Conservation (phyloP, 805 yeast genomes). For the Yarrowia divulgata region DNA sequence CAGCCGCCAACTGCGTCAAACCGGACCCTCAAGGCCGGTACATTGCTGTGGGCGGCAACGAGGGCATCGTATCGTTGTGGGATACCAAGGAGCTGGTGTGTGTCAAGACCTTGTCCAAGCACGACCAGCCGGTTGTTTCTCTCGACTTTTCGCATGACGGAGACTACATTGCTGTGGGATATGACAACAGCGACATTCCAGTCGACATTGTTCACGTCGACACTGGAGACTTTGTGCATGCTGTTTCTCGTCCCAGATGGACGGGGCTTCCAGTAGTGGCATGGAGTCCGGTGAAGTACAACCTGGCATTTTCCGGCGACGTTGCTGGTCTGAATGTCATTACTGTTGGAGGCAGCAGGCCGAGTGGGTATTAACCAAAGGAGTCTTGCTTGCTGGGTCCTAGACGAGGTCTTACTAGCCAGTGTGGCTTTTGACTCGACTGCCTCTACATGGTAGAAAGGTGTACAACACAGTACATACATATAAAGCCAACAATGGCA, state of each 20-base stretch:
- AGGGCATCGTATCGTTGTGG: slow-evolving; percentile 65
- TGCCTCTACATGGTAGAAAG: too few relatives aligned
- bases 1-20: slow-evolving; percentile 57
- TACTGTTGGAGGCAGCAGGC: slow-evolving; percentile 14
- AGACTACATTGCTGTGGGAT: slow-evolving; percentile 55
- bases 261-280: slow-evolving; percentile 47
- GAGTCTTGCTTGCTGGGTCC: too few relatives aligned
- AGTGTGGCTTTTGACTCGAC: too few relatives aligned
- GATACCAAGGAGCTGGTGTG: slow-evolving; percentile 53
- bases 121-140: slow-evolving; percentile 53
- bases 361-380: slow-evolving; percentile 14
- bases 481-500: background rate
- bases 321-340: slow-evolving; percentile 18
- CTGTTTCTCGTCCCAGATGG: slow-evolving; percentile 42
- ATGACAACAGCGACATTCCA: slow-evolving; percentile 53
- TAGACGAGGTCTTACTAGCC: too few relatives aligned
- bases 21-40: slow-evolving; percentile 62
- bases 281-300: slow-evolving; percentile 50
- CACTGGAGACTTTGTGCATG: slow-evolving; percentile 45
- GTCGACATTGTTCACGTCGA: slow-evolving; percentile 53
- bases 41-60: slow-evolving; percentile 63
- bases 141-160: slow-evolving; percentile 58
- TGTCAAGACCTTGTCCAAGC: slow-evolving; percentile 51
- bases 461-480: too few relatives aligned
- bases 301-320: slow-evolving; percentile 48